These are phyloP conservation scores for Francoa sonchifolia DNA, from an alignment of 441 rosid species.

Conservation along the genomic window DNA sequence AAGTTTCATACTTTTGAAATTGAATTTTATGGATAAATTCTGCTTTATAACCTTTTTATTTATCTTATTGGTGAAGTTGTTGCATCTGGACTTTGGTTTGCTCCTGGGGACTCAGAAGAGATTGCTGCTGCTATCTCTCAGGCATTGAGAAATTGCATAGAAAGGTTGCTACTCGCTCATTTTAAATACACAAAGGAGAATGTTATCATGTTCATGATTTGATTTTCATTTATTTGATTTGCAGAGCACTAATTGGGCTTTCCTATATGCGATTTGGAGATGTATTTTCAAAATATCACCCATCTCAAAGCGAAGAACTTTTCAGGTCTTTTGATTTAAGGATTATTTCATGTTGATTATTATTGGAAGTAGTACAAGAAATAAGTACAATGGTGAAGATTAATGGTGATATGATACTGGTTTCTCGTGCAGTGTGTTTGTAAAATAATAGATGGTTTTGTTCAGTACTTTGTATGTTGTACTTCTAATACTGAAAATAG, in stretches of 20 bases:
- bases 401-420: too few relatives aligned
- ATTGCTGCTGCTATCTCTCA: slow-evolving; percentile 91
- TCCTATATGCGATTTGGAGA: slow-evolving; percentile 96
- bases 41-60: slow-evolving; percentile 7
- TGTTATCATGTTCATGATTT: slow-evolving; percentile 8
- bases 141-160: slow-evolving; percentile 79
- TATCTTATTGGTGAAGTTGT: slow-evolving; percentile 43
- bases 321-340: slow-evolving; percentile 41
- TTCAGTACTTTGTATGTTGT: too few relatives aligned
- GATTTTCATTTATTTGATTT: slow-evolving; percentile 17
- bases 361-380: slow-evolving; percentile 3
- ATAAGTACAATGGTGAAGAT: too few relatives aligned
- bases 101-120: slow-evolving; percentile 99
- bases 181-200: slow-evolving; percentile 10
- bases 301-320: slow-evolving; percentile 63
- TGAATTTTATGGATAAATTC: slow-evolving; percentile 9
- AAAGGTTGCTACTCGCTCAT: slow-evolving; percentile 46
- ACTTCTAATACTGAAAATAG: neutral
- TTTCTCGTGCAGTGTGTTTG: too few relatives aligned
- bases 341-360: slow-evolving; percentile 3
- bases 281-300: slow-evolving; percentile 76
- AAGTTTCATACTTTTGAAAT: too few relatives aligned
- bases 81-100: slow-evolving; percentile 92
- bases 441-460: too few relatives aligned
- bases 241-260: slow-evolving; percentile 61